Percentiles rank a stretch among this genome's conserved stretches.
phyloP scores from a whole-genome alignment of 192 early-diverging fungal species.

The Podila epicladia region DNA sequence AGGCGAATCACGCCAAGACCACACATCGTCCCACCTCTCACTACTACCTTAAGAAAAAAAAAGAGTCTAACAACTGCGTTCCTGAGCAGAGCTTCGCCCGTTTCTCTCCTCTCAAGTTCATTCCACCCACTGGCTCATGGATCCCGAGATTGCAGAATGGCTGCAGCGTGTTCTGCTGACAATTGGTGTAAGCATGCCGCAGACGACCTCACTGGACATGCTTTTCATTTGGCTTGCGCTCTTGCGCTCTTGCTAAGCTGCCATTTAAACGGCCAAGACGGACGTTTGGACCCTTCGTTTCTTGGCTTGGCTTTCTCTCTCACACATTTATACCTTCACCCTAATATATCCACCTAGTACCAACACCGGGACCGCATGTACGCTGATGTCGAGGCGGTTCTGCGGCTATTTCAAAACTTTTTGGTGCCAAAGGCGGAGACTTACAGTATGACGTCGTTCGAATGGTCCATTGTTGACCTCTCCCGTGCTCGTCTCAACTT shows the following conservation, averaged over 20 bases:
- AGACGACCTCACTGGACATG: not conserved
- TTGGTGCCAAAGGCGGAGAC: slow-evolving; percentile 71
- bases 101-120: too few species aligned
- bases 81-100: too few species aligned
- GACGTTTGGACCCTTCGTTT: not conserved
- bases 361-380: slow-evolving; percentile 66
- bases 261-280: not conserved
- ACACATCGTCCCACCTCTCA: not conserved
- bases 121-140: slow-evolving; percentile 12
- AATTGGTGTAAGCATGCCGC: slow-evolving; percentile 25
- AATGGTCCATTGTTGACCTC: not conserved
- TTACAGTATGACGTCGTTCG: slow-evolving; percentile 66
- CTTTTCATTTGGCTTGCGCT: not conserved
- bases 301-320: not conserved
- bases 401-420: slow-evolving; percentile 65
- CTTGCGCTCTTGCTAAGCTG: not conserved
- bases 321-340: slow-evolving; percentile 2
- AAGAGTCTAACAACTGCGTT: not conserved
- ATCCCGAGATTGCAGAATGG: slow-evolving; percentile 51
- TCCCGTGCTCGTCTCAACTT: not conserved
- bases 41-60: not conserved
- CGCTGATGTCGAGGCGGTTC: slow-evolving; percentile 71
- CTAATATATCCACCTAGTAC: slow-evolving; percentile 57
- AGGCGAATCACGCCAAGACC: not conserved
- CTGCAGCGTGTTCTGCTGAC: slow-evolving; percentile 37